Evolutionary conservation across 352 stramenopile species (phyloP).

Genomic region (Phytophthora melonis): DNA sequence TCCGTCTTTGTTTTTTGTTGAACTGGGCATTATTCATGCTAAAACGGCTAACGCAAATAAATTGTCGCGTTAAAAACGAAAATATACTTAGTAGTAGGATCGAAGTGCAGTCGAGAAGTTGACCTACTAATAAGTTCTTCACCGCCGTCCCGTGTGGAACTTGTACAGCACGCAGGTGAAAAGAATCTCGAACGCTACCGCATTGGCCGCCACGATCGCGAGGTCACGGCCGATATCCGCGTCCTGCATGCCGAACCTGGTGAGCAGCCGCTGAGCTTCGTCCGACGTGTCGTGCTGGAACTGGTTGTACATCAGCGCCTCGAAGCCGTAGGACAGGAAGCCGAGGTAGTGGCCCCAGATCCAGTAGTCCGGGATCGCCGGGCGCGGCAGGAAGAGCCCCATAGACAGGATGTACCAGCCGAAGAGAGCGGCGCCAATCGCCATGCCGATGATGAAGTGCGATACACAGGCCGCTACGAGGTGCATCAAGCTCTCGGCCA

Average conservation of each 20-base stretch:
- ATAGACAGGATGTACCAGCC: conserved; percentile 89
- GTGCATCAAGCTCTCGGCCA: conserved; percentile 82
- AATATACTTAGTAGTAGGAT: no score
- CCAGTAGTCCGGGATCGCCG: conserved; percentile 72
- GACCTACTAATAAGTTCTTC: not conserved
- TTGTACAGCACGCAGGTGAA: conserved; percentile 48
- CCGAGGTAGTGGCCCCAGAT: conserved; percentile 84
- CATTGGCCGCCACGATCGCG: conserved; percentile 52
- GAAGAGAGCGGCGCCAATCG: conserved; percentile 72
- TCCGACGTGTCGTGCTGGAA: conserved; percentile 41
- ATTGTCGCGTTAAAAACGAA: no score
- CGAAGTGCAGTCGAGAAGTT: not conserved
- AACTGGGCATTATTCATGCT: no score
- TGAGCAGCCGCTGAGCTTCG: conserved; percentile 35
- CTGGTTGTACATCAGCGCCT: conserved; percentile 83
- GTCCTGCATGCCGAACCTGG: conserved; percentile 57
- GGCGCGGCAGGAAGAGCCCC: conserved; percentile 72
- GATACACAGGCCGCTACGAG: conserved; percentile 73
- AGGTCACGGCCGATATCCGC: conserved; percentile 56
- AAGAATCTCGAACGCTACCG: conserved; percentile 54
- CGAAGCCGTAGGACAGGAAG: conserved; percentile 86
- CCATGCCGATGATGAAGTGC: conserved; percentile 90
- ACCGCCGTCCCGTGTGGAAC: conserved; percentile 35
- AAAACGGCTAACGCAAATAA: no score
- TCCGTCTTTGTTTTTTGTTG: no score